Percentiles rank a stretch among this genome's conserved stretches.
Conservation (phyloP, 208 protist species). For the Leishmania amazonensis region DNA sequence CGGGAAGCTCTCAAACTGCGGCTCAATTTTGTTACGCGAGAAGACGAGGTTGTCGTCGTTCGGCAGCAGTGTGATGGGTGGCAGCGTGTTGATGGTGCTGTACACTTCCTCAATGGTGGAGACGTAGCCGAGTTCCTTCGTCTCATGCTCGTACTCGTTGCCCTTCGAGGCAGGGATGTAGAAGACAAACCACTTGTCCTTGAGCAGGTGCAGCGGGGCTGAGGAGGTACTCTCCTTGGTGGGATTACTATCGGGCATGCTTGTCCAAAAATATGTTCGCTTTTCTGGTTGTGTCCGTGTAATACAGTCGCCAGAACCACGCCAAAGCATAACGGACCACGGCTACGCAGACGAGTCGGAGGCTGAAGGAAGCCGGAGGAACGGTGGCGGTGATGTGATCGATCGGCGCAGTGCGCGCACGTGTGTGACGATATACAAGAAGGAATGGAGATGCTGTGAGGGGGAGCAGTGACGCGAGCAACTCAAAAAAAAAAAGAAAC, state of each 20-base stretch:
- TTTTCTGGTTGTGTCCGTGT: neutral
- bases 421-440: neutral
- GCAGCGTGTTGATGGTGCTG: slow-evolving; percentile 75
- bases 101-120: slow-evolving; percentile 74
- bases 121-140: slow-evolving; percentile 75
- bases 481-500: neutral
- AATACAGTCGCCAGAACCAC: neutral
- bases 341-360: neutral
- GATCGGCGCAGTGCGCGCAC: neutral
- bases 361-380: neutral
- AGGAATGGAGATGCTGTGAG: neutral
- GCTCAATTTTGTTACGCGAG: slow-evolving; percentile 68
- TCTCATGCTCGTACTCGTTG: slow-evolving; percentile 49
- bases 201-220: slow-evolving; percentile 59
- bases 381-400: neutral
- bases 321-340: neutral
- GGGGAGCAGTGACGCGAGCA: neutral
- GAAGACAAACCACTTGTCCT: slow-evolving; percentile 83
- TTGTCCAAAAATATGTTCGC: neutral
- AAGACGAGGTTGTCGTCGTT: slow-evolving; percentile 77
- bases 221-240: slow-evolving; percentile 6
- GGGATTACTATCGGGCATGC: slow-evolving; percentile 23
- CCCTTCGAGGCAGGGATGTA: slow-evolving; percentile 66
- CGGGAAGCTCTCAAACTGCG: slow-evolving; percentile 83
- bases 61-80: slow-evolving; percentile 60